Conservation (phyloP, 148 eudicot genomes). For the Fagopyrum tataricum region DNA sequence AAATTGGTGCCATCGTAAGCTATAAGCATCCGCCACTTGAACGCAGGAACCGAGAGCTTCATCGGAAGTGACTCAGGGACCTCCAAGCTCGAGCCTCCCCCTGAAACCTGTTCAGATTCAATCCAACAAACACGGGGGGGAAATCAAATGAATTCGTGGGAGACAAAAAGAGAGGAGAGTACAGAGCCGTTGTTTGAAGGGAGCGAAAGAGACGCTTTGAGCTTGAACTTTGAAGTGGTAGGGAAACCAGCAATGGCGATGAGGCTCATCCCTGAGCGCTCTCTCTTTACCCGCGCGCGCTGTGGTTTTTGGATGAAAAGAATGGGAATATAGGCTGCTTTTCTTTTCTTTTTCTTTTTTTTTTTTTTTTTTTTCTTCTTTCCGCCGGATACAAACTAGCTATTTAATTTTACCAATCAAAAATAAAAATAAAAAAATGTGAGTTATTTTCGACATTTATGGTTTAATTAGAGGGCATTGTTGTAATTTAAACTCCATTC, state of each 20-base stretch:
- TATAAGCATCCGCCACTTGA: slow-evolving; percentile 59
- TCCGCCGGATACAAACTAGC: no score
- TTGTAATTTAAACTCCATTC: no score
- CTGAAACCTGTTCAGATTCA: slow-evolving; percentile 17
- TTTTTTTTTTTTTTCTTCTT: no score
- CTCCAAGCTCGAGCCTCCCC: not conserved
- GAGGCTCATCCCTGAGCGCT: slow-evolving; percentile 12
- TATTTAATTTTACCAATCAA: no score
- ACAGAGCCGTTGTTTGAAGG: slow-evolving; percentile 10
- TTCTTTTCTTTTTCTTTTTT: no score
- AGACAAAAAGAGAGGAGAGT: not conserved
- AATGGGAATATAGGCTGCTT: no score
- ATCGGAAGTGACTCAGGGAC: slow-evolving; percentile 7
- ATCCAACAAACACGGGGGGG: not conserved
- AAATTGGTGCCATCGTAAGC: slow-evolving; percentile 38
- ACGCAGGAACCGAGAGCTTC: slow-evolving; percentile 19
- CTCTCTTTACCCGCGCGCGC: not conserved
- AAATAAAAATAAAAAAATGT: no score
- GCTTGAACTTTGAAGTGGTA: not conserved
- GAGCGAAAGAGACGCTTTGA: slow-evolving; percentile 7
- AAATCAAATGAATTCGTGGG: not conserved
- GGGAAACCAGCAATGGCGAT: slow-evolving; percentile 1
- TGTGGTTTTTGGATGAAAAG: not conserved
- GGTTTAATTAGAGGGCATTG: no score
- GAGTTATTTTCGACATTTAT: no score